Evolutionary conservation across 805 yeast species (phyloP).

Genomic region (Millerago galiae): DNA sequence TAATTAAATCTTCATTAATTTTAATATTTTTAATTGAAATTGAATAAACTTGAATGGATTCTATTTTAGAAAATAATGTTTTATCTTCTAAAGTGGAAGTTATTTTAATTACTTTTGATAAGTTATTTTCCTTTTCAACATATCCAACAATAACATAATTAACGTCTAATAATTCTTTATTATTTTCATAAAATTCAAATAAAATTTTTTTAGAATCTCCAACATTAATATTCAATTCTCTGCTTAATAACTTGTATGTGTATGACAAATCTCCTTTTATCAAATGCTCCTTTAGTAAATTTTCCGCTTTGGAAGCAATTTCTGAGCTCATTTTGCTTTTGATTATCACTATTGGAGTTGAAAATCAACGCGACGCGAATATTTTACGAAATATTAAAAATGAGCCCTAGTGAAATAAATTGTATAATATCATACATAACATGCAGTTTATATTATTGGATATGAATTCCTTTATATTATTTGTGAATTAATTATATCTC

Average conservation of each 20-base stretch:
- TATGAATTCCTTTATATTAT: no score
- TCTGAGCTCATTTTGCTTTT: background rate
- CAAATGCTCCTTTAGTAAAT: conserved; percentile 1
- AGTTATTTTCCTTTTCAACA: conserved; percentile 3
- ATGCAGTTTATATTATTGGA: no score
- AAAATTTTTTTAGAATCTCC: conserved; percentile 34
- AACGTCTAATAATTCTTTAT: conserved; percentile 32
- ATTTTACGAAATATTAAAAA: background rate
- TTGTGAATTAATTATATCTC: no score
- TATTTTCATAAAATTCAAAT: conserved; percentile 31
- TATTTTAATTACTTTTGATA: conserved; percentile 16
- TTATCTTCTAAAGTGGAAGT: conserved; percentile 23
- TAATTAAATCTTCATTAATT: conserved; percentile 13
- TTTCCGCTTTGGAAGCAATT: background rate
- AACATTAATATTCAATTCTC: conserved; percentile 33
- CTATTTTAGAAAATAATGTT: conserved; percentile 25
- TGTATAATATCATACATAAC: no score
- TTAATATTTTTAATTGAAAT: conserved; percentile 21
- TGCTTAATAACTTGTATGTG: conserved; percentile 37
- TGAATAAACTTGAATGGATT: conserved; percentile 35
- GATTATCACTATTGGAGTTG: no score
- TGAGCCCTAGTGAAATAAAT: no score
- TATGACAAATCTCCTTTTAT: conserved; percentile 12
- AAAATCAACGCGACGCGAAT: conserved; percentile 1
- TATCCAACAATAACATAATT: conserved; percentile 37